Evolutionary conservation across 805 yeast genomes (phyloP).

Genomic region (Sungouiella blattae): DNA sequence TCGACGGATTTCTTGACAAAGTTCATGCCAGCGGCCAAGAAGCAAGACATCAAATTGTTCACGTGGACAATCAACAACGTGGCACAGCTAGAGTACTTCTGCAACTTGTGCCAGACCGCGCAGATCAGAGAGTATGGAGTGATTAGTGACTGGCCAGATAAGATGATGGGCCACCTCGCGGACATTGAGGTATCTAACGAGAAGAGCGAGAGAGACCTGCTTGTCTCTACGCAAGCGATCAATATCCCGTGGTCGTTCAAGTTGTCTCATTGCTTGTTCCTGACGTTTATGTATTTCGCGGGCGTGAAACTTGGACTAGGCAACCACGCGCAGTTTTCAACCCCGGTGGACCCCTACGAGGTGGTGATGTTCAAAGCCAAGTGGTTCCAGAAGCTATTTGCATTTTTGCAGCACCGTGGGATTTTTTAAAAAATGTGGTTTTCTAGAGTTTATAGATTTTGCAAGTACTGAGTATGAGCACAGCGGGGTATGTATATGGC

Average conservation of each 20-base stretch:
- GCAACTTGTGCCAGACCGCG: constrained; percentile 21
- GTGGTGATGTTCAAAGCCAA: constrained; percentile 4
- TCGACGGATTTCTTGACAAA: constrained; percentile 28
- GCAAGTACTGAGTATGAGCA: no score
- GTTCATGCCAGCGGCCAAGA: constrained; percentile 34
- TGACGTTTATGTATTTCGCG: constrained; percentile 1
- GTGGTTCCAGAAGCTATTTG: constrained; percentile 10
- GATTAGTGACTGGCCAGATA: constrained; percentile 34
- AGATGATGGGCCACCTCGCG: constrained; percentile 19
- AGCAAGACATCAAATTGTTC: constrained; percentile 29
- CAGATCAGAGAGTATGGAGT: constrained; percentile 31
- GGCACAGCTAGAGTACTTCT: constrained; percentile 34
- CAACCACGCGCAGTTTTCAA: constrained; percentile 5
- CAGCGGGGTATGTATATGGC: no score
- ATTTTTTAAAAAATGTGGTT: no score
- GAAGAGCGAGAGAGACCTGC: neutral
- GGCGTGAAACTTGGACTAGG: constrained; percentile 1
- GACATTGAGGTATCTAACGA: neutral
- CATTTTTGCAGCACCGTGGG: constrained; percentile 13
- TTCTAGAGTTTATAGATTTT: no score
- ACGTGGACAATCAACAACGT: constrained; percentile 39
- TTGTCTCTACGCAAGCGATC: neutral
- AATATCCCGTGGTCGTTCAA: constrained; percentile 4
- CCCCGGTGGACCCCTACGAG: constrained; percentile 10
- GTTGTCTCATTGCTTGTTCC: constrained; percentile 5